These are phyloP conservation scores for Hanseniaspora nectarophila DNA, from an alignment of 805 yeast genomes.

Conservation along the genomic window DNA sequence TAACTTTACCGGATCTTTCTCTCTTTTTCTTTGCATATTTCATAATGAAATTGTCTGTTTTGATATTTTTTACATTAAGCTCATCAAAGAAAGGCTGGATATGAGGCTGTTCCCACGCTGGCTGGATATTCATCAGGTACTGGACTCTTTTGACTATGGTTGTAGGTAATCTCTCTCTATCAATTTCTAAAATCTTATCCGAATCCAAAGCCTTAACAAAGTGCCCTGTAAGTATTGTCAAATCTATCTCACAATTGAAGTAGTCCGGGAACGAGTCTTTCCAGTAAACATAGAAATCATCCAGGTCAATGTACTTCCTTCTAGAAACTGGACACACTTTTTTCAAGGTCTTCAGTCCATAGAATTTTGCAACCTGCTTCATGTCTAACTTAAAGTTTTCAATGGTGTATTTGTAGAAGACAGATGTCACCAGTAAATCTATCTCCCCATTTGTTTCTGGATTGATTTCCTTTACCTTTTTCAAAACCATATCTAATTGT, in stretches of 20 bases:
- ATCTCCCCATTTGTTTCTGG: not conserved
- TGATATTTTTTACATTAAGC: conserved; percentile 41
- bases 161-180: conserved; percentile 37
- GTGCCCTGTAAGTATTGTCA: conserved; percentile 44
- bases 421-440: not conserved
- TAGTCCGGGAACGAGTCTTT: conserved; percentile 51
- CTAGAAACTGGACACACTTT: conserved; percentile 26
- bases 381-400: conserved; percentile 26
- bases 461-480: not conserved
- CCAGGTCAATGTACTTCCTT: conserved; percentile 24
- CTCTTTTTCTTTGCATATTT: conserved; percentile 49
- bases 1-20: conserved; percentile 32
- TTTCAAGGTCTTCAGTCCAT: conserved; percentile 45
- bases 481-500: not conserved
- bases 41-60: conserved; percentile 47
- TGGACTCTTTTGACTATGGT: conserved; percentile 41
- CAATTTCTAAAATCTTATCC: conserved; percentile 41
- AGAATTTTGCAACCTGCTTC: conserved; percentile 42
- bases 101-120: conserved; percentile 51
- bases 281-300: conserved; percentile 55
- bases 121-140: conserved; percentile 42
- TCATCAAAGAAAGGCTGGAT: conserved; percentile 53
- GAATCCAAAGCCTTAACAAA: conserved; percentile 36
- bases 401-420: not conserved
- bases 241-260: conserved; percentile 47